Base-by-base conservation (phyloP, 805 yeast species). In the Monosporozyma servazzii region DNA sequence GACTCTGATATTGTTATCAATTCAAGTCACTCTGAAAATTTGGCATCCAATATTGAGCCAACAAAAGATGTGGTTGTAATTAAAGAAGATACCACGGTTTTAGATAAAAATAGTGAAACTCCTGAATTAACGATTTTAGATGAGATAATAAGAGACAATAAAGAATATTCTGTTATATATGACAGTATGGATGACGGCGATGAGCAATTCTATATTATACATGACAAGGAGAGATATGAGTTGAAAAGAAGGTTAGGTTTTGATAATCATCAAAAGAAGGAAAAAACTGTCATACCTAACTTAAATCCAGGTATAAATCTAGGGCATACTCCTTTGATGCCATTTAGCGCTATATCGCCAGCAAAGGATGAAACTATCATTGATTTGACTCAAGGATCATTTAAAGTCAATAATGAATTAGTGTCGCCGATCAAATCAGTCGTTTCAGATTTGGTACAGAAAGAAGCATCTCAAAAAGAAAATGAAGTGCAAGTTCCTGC, bases 401-500 rank as follows among this genome's bases (percentile, higher is more conserved):
- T 62, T 46, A 59, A 63, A 36, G 66, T 56, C 5, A 68, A 63
- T 2, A 57, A 54, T 11, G 54, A 60, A 3, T 45, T 66, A 23
- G 59, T 62, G 11, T 66, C 70, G 0, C 69, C 68, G 1, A 39
- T 63, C 29, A 60, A 58, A 45, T n/a, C 48, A n/a, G 54, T 53
- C 20, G 20, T 8, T 20, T 45, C 18, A 20, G 13, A 42, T 25
- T 27, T n/a, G 11, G 20, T 25, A 3, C 13, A 15, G 9, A 15
- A 6, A 6, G 13, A 27, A 42, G 31, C 23, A 18, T n/a, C 41
- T 21, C 21, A 17, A 33, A 10, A 23, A 3, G 23, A 36, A 13
- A 21, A 13, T 10, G 25, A 23, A 23, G 53, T 65, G 4, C 67
- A 66, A 51, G 66, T 66, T 2, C 68, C 69, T 5, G 69, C 66